Evolutionary conservation across 2,329 filamentous ascomycete genomes (phyloP).

Genomic region (Aspergillus tanneri): DNA sequence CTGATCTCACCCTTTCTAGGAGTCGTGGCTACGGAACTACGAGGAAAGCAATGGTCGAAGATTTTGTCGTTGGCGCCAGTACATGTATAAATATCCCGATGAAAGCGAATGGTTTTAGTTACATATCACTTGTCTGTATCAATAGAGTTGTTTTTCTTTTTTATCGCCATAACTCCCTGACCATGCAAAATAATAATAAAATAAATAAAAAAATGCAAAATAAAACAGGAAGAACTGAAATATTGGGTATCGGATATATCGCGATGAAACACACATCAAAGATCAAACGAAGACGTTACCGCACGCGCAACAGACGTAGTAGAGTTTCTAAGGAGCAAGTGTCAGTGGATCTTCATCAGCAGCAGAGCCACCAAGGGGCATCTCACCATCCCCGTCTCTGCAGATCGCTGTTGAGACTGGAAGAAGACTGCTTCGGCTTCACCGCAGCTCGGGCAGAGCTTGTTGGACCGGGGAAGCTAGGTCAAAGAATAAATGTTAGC

Average conservation of each 20-base stretch:
- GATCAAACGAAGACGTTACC: constrained; percentile 71
- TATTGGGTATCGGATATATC: constrained; percentile 34
- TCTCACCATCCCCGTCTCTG: constrained; percentile 96
- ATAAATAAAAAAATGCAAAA: constrained; percentile 17
- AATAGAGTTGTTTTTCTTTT: constrained; percentile 27
- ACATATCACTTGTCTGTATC: constrained; percentile 28
- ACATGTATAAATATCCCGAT: constrained; percentile 59
- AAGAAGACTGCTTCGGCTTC: constrained; percentile 96
- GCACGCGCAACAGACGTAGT: constrained; percentile 92
- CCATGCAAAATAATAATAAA: constrained; percentile 19
- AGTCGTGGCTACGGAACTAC: constrained; percentile 84
- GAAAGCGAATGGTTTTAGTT: constrained; percentile 30
- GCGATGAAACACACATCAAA: constrained; percentile 18
- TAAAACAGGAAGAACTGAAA: constrained; percentile 15
- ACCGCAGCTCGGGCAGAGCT: constrained; percentile 78
- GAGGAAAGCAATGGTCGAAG: constrained; percentile 96
- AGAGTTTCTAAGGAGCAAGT: constrained; percentile 67
- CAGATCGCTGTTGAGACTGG: constrained; percentile 95
- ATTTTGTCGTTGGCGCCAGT: constrained; percentile 91
- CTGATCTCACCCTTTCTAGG: constrained; percentile 46
- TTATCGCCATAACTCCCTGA: constrained; percentile 25
- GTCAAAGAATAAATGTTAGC: constrained; percentile 30
- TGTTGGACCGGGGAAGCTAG: constrained; percentile 85
- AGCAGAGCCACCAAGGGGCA: constrained; percentile 9
- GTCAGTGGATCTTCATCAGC: constrained; percentile 17